phyloP scores from a whole-genome alignment of 225 moss, liverwort and hornwort genomes.

The Pseudoscleropodium purum region DNA sequence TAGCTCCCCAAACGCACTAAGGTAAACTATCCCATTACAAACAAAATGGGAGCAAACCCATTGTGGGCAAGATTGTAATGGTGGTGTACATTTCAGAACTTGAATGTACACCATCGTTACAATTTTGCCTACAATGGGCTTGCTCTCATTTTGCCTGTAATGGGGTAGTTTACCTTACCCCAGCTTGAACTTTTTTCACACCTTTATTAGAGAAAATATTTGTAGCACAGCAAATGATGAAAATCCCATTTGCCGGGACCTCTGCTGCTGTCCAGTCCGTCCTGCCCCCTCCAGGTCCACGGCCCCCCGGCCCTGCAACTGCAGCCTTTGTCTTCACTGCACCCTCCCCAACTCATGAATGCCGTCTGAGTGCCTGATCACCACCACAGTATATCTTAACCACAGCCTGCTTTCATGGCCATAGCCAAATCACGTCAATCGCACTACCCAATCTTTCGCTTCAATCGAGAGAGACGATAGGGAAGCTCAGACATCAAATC shows the following conservation, averaged over 20 bases:
- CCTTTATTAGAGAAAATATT: neutral
- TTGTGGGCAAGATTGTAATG: too few relatives aligned
- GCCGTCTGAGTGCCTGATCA: neutral
- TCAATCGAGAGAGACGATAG: neutral
- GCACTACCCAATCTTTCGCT: neutral
- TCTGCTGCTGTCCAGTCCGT: neutral
- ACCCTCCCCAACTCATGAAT: neutral
- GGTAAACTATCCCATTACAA: too few relatives aligned
- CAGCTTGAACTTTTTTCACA: neutral
- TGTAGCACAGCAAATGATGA: neutral
- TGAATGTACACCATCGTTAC: too few relatives aligned
- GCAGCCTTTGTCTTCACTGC: neutral
- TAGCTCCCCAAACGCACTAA: too few relatives aligned
- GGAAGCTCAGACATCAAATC: neutral
- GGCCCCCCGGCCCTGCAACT: neutral
- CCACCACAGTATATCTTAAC: neutral
- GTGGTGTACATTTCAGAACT: too few relatives aligned
- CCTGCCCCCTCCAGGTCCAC: neutral
- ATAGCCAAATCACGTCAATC: neutral
- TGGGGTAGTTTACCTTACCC: too few relatives aligned
- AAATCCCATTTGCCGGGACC: neutral
- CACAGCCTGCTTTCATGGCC: neutral
- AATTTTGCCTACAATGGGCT: too few relatives aligned
- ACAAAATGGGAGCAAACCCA: too few relatives aligned
- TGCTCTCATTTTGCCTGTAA: too few relatives aligned